A percentile compares a stretch with the other conserved stretches of the same genome.
Conservation (phyloP, 108 stramenopile genomes). For the Seminavis robusta region DNA sequence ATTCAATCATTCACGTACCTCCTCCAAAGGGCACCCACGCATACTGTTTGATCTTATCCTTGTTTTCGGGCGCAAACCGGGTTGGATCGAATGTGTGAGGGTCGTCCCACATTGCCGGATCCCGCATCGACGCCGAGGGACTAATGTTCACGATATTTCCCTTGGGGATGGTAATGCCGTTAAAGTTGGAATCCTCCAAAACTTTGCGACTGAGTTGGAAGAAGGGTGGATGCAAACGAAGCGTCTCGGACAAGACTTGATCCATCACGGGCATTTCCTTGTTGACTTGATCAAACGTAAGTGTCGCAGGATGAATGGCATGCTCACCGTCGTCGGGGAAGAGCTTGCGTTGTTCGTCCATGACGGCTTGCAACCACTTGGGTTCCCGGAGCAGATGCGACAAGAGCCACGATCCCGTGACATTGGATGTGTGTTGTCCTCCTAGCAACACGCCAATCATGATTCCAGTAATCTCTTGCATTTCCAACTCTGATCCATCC, state of each 20-base stretch:
- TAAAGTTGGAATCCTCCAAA: conserved; percentile 27
- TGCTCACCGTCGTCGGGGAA: conserved; percentile 6
- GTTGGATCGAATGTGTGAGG: conserved; percentile 64
- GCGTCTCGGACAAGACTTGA: conserved; percentile 59
- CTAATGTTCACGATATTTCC: conserved; percentile 56
- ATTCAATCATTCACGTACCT: no score
- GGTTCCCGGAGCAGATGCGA: conserved; percentile 37
- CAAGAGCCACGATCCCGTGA: conserved; percentile 64
- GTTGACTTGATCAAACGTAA: conserved; percentile 24
- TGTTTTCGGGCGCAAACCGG: conserved; percentile 43
- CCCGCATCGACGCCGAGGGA: conserved; percentile 49
- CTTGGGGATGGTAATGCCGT: conserved; percentile 18
- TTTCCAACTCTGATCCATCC: conserved; percentile 46
- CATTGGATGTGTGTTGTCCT: conserved; percentile 77
- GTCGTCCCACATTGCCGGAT: conserved; percentile 33
- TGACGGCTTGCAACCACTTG: conserved; percentile 24
- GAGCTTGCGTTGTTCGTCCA: conserved; percentile 43
- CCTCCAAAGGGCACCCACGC: conserved; percentile 64
- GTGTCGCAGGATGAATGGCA: conserved; percentile 2
- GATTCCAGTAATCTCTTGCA: conserved; percentile 62
- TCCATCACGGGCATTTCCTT: conserved; percentile 32
- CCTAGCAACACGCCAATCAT: conserved; percentile 72
- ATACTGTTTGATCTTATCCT: conserved; percentile 55
- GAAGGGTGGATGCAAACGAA: conserved; percentile 76
- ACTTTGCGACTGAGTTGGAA: conserved; percentile 67